Percentiles rank a stretch among this genome's conserved stretches.
Conservation (phyloP, 768 basidiomycete genomes). For the Epithele typhae region DNA sequence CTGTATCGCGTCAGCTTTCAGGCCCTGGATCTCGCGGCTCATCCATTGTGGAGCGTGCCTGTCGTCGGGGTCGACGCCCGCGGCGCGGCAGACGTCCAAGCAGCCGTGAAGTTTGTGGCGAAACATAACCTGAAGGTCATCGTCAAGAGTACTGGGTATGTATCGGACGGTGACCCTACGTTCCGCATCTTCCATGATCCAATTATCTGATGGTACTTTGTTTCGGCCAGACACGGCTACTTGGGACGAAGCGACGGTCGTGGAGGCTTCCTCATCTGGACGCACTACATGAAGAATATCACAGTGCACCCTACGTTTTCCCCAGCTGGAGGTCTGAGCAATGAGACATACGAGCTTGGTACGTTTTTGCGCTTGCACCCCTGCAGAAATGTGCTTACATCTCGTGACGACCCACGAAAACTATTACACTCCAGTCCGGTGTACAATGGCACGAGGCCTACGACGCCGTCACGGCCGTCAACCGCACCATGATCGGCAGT, state of each 20-base stretch:
- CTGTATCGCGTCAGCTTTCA: no score
- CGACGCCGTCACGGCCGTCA: background rate
- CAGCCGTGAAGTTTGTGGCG: conserved; percentile 21
- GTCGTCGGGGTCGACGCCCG: conserved; percentile 23
- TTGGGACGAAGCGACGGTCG: conserved; percentile 23
- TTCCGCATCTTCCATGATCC: no score
- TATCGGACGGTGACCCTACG: no score
- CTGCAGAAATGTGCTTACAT: no score
- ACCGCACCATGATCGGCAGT: background rate
- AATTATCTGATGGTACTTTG: no score
- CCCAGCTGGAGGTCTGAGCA: conserved; percentile 27
- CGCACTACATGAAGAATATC: conserved; percentile 36
- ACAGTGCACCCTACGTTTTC: conserved; percentile 27
- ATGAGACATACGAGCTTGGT: conserved; percentile 6
- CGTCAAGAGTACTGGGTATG: conserved; percentile 25
- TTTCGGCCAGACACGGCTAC: background rate
- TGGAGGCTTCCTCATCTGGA: conserved; percentile 33
- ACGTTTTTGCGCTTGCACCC: no score
- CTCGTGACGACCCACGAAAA: no score
- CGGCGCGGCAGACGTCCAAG: conserved; percentile 26
- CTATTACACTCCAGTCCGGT: no score
- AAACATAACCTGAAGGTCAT: conserved; percentile 19
- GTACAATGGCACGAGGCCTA: conserved; percentile 9
- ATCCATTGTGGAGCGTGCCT: no score
- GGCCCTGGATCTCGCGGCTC: no score